phyloP scores from a whole-genome alignment of 1,284 basidiomycete species.

The Rhodotorula sp. region DNA sequence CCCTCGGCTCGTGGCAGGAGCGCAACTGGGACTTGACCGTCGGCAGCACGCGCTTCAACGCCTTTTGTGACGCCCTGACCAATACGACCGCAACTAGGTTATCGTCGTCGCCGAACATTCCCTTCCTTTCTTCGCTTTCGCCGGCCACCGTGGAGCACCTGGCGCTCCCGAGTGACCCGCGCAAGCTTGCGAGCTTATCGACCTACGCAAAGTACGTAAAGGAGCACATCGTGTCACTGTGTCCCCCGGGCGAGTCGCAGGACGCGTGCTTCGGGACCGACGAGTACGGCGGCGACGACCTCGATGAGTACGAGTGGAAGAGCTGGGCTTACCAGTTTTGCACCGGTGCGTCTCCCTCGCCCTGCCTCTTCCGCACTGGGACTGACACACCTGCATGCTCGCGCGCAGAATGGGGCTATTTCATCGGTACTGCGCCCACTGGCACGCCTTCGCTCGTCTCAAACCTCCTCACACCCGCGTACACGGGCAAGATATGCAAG shows the following conservation, averaged over 20 bases:
- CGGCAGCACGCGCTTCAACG: slow-evolving; percentile 35
- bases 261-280: slow-evolving; percentile 75
- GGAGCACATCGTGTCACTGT: slow-evolving; percentile 34
- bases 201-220: slow-evolving; percentile 35
- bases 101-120: neutral
- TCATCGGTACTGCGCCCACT: slow-evolving; percentile 64
- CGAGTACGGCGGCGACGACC: slow-evolving; percentile 62
- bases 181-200: slow-evolving; percentile 21
- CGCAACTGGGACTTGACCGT: slow-evolving; percentile 44
- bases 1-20: slow-evolving; percentile 44
- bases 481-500: slow-evolving; percentile 75
- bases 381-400: neutral
- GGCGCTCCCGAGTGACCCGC: slow-evolving; percentile 26
- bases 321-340: slow-evolving; percentile 79
- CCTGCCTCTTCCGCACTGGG: neutral
- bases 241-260: slow-evolving; percentile 33
- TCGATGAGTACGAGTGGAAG: slow-evolving; percentile 70
- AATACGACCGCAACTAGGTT: neutral
- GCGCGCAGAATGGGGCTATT: slow-evolving; percentile 83
- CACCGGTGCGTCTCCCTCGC: slow-evolving; percentile 31
- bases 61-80: slow-evolving; percentile 36
- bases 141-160: neutral
- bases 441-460: slow-evolving; percentile 72
- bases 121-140: slow-evolving; percentile 1
- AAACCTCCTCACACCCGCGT: slow-evolving; percentile 69